These are phyloP conservation scores for Posidonia oceanica DNA, from an alignment of 116 monocot species.

Conservation along the genomic window DNA sequence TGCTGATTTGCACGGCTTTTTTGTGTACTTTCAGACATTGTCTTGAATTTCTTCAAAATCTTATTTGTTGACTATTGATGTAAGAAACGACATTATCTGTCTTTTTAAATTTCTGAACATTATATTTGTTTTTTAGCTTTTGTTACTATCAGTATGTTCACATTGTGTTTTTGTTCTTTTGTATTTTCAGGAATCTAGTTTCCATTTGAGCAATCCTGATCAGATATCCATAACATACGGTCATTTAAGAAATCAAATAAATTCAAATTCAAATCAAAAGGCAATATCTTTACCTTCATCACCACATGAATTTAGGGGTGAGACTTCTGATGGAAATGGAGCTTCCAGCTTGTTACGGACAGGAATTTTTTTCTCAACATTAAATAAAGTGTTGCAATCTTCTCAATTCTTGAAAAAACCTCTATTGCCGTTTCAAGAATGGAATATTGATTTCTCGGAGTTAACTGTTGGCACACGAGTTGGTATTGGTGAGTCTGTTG, in stretches of 20 bases:
- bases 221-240: slow-evolving; percentile 24
- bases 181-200: slow-evolving; percentile 12
- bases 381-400: slow-evolving; percentile 70
- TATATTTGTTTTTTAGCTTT: not conserved
- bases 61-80: too few species aligned
- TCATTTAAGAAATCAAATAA: slow-evolving; percentile 37
- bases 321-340: slow-evolving; percentile 31
- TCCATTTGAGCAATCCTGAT: slow-evolving; percentile 30
- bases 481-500: slow-evolving; percentile 72
- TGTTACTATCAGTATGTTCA: not conserved
- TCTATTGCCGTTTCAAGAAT: slow-evolving; percentile 74
- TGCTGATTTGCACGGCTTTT: too few species aligned
- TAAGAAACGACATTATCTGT: too few species aligned
- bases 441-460: slow-evolving; percentile 95
- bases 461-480: slow-evolving; percentile 91
- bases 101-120: too few species aligned
- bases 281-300: slow-evolving; percentile 91
- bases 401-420: slow-evolving; percentile 64
- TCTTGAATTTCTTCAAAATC: too few species aligned
- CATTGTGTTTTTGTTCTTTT: slow-evolving; percentile 1
- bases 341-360: slow-evolving; percentile 31
- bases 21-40: too few species aligned
- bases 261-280: slow-evolving; percentile 44
- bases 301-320: slow-evolving; percentile 61
- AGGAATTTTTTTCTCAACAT: slow-evolving; percentile 38